Evolutionary conservation across 2,329 filamentous ascomycete genomes (phyloP), one percentile per base, ranked within the genome.

Genomic region (Sporothrix pseudoabietina): DNA sequence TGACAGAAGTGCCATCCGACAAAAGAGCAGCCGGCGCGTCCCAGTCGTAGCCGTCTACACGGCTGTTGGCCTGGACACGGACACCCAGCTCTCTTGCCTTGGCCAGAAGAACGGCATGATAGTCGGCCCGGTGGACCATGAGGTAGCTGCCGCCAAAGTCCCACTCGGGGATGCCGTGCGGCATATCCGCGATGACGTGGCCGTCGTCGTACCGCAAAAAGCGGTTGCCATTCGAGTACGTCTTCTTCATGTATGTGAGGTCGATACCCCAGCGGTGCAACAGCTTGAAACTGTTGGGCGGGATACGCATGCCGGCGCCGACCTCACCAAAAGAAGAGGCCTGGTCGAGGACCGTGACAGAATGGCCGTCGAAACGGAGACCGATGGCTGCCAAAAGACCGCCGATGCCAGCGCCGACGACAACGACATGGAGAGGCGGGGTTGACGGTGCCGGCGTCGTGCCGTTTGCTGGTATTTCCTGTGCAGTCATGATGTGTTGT

Each of bases 121-220:
- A 77, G 70, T 81, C 80, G 22, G 79, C 80, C n/a, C 80, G 79
- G 72, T 82, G 81, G 9, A 81, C 78, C 8, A 81, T 76, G 39
- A 80, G 80, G 65, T 81, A 82, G 0, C 79, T 80, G 35, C 79
- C 80, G 6, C 78, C 80, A 66, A 80, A 77, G 3, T 73, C 74
- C 61, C 77, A 74, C 22, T 77, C 75, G 55, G 77, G 73, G 59
- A 76, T 71, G 22, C 75, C 75, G 54, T 79, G 79, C 6, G 71
- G 71, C 71, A 69, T 70, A 68, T 71, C 57, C 52, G 63, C 69
- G 10, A 71, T 55, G 22, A 49, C 44, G 0, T 16, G n/a, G 52
- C 72, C 72, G 26, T 55, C 41, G 72, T 71, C 69, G 68, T 55
- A 71, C 39, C 69, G 61, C 41, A 74, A 49, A 35, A 66, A 74